Base-by-base conservation (phyloP, 371 early-diverging fungal species). In the Chytridium lagenaria region DNA sequence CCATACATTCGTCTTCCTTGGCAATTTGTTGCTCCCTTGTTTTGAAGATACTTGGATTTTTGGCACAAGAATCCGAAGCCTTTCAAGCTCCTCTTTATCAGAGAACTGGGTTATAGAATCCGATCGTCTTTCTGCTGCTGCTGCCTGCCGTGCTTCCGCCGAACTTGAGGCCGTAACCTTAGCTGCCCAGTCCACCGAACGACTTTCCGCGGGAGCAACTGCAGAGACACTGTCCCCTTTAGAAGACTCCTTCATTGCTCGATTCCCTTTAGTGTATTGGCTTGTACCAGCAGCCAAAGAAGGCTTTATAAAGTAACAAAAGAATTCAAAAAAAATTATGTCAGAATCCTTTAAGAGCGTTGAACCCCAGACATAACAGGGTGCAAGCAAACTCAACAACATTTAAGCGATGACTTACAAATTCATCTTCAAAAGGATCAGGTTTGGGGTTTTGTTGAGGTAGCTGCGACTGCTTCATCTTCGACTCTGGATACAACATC, bases 401-500 rank as follows among this genome's bases (percentile, higher is more conserved):
- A 26, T 52, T 12, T 12, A 44, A 44, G 44, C 12, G 19, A 44
- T 7, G 44, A 26, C 55, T 12, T 61, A 61, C 61, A 61, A 61
- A 61, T 36, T 61, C 61, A 2, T 61, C 36, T 7, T 61, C 61
- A 61, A 61, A 61, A 12, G 61, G 57, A 55, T 55, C 57, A 19
- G n/a, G 5, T 26, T 52, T 52, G 12, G 26, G 16, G 5, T 52
- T 52, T 26, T 10, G 5, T 52, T 52, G 55, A 10, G 12, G 26
- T 22, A 5, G n/a, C 23, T 52, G 55, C 44, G 7, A 19, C 12
- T 44, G 44, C 44, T 44, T 44, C 12, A 19, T 19, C 44, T 44
- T 44, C 19, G 12, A 7, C 19, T 44, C 44, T 44, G 44, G n/a
- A n/a, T n/a, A n/a, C 44, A 44, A 44, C 19, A 44, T 19, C 7